phyloP scores from a whole-genome alignment of 2,329 filamentous ascomycete species.

The Aschersonia sp. region DNA sequence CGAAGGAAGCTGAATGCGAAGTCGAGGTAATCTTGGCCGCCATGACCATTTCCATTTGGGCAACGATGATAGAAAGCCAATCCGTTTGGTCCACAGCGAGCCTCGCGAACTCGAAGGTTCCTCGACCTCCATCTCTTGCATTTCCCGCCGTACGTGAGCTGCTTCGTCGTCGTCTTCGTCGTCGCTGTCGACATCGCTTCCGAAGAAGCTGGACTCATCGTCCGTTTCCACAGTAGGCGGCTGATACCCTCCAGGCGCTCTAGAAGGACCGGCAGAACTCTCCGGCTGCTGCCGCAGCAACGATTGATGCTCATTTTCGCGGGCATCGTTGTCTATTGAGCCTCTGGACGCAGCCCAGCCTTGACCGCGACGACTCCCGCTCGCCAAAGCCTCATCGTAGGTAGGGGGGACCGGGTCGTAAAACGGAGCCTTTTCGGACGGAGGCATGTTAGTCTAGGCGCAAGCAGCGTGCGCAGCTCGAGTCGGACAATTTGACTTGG shows the following conservation, averaged over 20 bases:
- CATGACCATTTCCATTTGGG: slow-evolving; percentile 41
- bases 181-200: slow-evolving; percentile 30
- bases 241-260: slow-evolving; percentile 48
- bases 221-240: slow-evolving; percentile 70
- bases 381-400: slow-evolving; percentile 26
- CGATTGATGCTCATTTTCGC: slow-evolving; percentile 64
- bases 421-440: slow-evolving; percentile 25
- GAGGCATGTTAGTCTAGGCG: slow-evolving; percentile 11
- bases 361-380: slow-evolving; percentile 17
- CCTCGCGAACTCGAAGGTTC: slow-evolving; percentile 39
- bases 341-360: slow-evolving; percentile 16
- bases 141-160: slow-evolving; percentile 59
- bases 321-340: slow-evolving; percentile 38
- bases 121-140: slow-evolving; percentile 80
- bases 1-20: slow-evolving; percentile 33
- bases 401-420: slow-evolving; percentile 28
- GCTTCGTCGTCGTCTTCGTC: slow-evolving; percentile 35
- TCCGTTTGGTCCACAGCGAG: slow-evolving; percentile 39
- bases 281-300: slow-evolving; percentile 46
- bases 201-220: slow-evolving; percentile 45
- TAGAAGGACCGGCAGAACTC: slow-evolving; percentile 22
- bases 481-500: not conserved
- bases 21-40: slow-evolving; percentile 36
- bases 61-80: slow-evolving; percentile 35
- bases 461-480: not conserved